Evolutionary conservation across 23 red algal genomes (phyloP), one percentile per base, ranked within the genome.

Genomic region (Gracilaria domingensis): DNA sequence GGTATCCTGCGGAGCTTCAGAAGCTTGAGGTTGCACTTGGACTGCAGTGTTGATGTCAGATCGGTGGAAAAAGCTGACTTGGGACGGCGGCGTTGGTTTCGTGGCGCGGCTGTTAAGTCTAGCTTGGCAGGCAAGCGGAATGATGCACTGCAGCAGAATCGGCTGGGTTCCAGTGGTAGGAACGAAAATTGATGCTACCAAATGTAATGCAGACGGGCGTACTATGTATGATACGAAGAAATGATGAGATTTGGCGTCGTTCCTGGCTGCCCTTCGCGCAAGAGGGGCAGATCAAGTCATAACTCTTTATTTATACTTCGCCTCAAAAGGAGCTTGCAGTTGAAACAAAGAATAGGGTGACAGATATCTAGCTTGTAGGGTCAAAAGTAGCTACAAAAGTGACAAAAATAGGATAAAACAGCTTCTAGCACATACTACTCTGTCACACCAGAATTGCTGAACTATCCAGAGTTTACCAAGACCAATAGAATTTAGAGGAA

Each of bases 111-210:
- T 33, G 26, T 25, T 25, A 1, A 67, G 24, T 17, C 33, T 67
- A 12, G 62, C 32, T 25, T 67, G 16, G 62, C 62, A 30, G 14
- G 62, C 16, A 33, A 67, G 62, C 1, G 62, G 62, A 11, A 67
- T 67, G 33, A 12, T 2, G 51, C 13, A 14, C 51, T 1, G 17
- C 1, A 18, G 17, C 51, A 67, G 17, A 17, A 11, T 2, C 11
- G 2, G 33, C 12, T 33, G 62, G 9, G 62, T 67, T 67, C 24
- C 24, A 67, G 62, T 21, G 62, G 62, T 16, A 67, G 24, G 24
- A 67, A 67, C 24, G 62, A 35, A 28, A 18, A 28, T 6, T 13
- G 62, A 67, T 67, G 62, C 62, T 67, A 67, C 62, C 62, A 67
- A 67, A 67, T 67, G 62, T 67, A 67, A 67, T 67, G 33, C 24